Evolutionary conservation across 805 yeast genomes (phyloP).

Genomic region (Candida chilensis): DNA sequence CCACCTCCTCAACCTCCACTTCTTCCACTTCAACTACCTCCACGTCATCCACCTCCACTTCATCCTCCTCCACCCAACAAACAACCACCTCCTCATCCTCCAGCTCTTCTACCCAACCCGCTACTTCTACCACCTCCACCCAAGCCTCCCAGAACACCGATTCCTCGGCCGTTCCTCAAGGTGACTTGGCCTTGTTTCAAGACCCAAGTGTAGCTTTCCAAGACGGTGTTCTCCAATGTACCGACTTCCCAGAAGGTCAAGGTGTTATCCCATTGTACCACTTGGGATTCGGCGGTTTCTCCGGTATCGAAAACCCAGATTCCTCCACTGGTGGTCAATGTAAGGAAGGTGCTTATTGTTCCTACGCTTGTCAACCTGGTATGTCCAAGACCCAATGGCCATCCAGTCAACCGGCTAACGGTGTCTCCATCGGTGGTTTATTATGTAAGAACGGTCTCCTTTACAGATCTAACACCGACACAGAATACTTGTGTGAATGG

Average conservation of each 20-base stretch:
- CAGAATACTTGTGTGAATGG: conserved; percentile 78
- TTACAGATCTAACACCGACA: conserved; percentile 66
- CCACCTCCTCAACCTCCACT: conserved; percentile 8
- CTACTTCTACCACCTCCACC: conserved; percentile 11
- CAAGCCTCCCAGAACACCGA: conserved; percentile 11
- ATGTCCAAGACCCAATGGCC: conserved; percentile 99
- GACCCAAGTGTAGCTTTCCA: conserved; percentile 53
- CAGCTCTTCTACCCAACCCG: conserved; percentile 13
- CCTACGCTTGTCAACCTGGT: conserved; percentile 97
- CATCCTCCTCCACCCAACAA: conserved; percentile 10
- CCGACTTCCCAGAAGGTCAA: conserved; percentile 67
- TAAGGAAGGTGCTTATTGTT: conserved; percentile 87
- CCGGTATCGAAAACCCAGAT: conserved; percentile 59
- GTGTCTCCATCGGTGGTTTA: conserved; percentile 93
- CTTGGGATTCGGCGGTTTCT: conserved; percentile 76
- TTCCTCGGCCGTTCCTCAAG: conserved; percentile 28
- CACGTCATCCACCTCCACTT: conserved; percentile 10
- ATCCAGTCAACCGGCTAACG: conserved; percentile 71
- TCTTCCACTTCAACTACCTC: conserved; percentile 9
- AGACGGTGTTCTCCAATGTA: conserved; percentile 67
- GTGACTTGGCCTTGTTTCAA: conserved; percentile 50
- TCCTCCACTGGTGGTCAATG: conserved; percentile 63
- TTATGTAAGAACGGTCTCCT: conserved; percentile 77
- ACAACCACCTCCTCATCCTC: conserved; percentile 15
- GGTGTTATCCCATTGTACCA: conserved; percentile 74